Conservation (phyloP, 2,329 filamentous ascomycete species). For the Pseudogymnoascus sp. region DNA sequence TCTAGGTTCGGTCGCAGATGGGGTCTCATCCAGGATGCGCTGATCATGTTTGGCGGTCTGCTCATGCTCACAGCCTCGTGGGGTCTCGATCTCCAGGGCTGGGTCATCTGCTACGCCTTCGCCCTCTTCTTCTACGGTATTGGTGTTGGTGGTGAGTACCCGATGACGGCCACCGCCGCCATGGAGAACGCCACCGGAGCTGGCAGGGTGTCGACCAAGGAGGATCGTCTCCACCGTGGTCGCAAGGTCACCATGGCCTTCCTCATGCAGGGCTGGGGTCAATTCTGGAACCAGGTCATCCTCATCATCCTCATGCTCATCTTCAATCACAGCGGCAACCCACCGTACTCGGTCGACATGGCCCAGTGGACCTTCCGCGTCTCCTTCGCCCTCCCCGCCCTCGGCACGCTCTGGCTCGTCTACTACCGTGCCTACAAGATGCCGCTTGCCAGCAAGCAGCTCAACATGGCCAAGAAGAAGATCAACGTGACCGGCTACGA, state of each 20-base stretch:
- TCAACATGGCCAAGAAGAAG: slow-evolving; percentile 77
- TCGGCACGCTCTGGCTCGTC: slow-evolving; percentile 86
- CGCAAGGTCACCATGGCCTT: slow-evolving; percentile 94
- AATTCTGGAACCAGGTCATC: slow-evolving; percentile 86
- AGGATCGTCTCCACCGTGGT: slow-evolving; percentile 90
- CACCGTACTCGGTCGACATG: slow-evolving; percentile 68
- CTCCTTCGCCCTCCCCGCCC: slow-evolving; percentile 82
- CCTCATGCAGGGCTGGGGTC: slow-evolving; percentile 97
- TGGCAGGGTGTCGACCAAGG: slow-evolving; percentile 73
- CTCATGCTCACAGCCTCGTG: slow-evolving; percentile 86
- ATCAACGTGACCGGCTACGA: slow-evolving; percentile 86
- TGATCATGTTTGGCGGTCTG: slow-evolving; percentile 89
- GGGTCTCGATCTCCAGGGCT: slow-evolving; percentile 79
- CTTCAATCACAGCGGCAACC: slow-evolving; percentile 61
- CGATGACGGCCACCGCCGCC: slow-evolving; percentile 90
- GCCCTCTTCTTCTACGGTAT: slow-evolving; percentile 85
- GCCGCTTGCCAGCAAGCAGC: slow-evolving; percentile 76
- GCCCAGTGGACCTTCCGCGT: slow-evolving; percentile 88
- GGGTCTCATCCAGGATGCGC: slow-evolving; percentile 90
- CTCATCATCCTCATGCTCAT: slow-evolving; percentile 80
- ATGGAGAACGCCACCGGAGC: slow-evolving; percentile 86
- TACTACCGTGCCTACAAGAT: slow-evolving; percentile 97
- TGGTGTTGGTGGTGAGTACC: slow-evolving; percentile 78
- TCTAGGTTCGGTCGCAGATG: slow-evolving; percentile 83
- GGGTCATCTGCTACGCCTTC: slow-evolving; percentile 96